Evolutionary conservation across 1,139 yeast species (phyloP).

Genomic region (Pichia sp.): DNA sequence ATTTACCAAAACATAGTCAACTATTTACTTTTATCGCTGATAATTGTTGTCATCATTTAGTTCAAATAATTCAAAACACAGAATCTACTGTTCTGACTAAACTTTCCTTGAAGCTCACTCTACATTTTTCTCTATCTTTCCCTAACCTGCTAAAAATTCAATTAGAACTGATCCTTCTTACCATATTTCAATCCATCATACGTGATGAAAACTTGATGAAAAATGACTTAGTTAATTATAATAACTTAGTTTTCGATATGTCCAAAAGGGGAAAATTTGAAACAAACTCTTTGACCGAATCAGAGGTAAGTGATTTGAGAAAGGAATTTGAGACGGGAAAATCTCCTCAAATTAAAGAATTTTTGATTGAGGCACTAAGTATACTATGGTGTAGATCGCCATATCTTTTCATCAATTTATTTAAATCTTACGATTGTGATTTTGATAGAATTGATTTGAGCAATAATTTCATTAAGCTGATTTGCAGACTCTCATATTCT

Average conservation of each 20-base stretch:
- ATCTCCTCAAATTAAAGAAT: slow-evolving; percentile 53
- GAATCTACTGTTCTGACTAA: slow-evolving; percentile 63
- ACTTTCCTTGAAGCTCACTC: slow-evolving; percentile 67
- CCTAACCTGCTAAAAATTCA: slow-evolving; percentile 57
- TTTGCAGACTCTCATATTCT: slow-evolving; percentile 72
- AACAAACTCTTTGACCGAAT: slow-evolving; percentile 28
- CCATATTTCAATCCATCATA: slow-evolving; percentile 49
- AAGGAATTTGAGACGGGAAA: slow-evolving; percentile 30
- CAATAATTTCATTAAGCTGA: slow-evolving; percentile 56
- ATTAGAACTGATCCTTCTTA: slow-evolving; percentile 55
- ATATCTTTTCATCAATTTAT: slow-evolving; percentile 64
- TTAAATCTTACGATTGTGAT: slow-evolving; percentile 85
- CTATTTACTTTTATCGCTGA: slow-evolving; percentile 66
- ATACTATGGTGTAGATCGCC: slow-evolving; percentile 82
- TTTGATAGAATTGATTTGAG: slow-evolving; percentile 80
- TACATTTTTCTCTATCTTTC: slow-evolving; percentile 56
- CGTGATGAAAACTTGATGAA: slow-evolving; percentile 30
- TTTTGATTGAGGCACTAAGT: slow-evolving; percentile 76
- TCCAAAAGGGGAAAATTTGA: slow-evolving; percentile 32
- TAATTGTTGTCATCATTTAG: slow-evolving; percentile 72
- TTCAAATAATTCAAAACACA: slow-evolving; percentile 67
- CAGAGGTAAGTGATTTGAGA: slow-evolving; percentile 21
- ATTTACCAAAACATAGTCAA: slow-evolving; percentile 58
- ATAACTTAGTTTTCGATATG: slow-evolving; percentile 26
- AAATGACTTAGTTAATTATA: slow-evolving; percentile 21